These are phyloP conservation scores for Phoma sp. DNA, from an alignment of 2,329 filamentous ascomycete genomes.

Conservation along the genomic window DNA sequence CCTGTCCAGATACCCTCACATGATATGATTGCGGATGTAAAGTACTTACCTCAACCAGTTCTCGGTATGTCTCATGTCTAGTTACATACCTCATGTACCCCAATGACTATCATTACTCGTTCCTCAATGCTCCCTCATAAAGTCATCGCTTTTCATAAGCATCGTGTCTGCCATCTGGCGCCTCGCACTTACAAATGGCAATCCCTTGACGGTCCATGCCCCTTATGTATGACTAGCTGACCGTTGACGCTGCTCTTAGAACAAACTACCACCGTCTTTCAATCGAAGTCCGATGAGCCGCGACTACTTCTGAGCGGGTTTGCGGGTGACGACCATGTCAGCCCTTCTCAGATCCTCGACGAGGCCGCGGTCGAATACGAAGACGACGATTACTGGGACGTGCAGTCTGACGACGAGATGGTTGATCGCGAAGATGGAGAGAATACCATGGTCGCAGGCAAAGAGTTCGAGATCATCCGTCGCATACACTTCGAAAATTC, in stretches of 20 bases:
- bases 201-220: background rate
- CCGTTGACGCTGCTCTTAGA: conserved; percentile 31
- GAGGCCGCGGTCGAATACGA: conserved; percentile 53
- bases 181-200: background rate
- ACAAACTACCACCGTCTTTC: conserved; percentile 26
- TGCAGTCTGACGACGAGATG: conserved; percentile 58
- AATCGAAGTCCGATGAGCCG: conserved; percentile 22
- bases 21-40: conserved; percentile 46
- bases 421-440: conserved; percentile 32
- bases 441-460: conserved; percentile 32
- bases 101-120: conserved; percentile 42
- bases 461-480: conserved; percentile 48
- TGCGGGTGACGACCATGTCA: conserved; percentile 51
- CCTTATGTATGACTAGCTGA: conserved; percentile 26
- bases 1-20: conserved; percentile 46
- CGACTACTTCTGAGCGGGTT: conserved; percentile 39
- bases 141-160: background rate
- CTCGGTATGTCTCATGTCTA: conserved; percentile 53
- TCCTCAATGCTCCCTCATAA: conserved; percentile 24
- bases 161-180: conserved; percentile 8
- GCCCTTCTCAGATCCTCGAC: conserved; percentile 46
- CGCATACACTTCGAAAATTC: conserved; percentile 46
- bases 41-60: conserved; percentile 48
- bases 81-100: conserved; percentile 43
- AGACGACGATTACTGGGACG: conserved; percentile 60